Evolutionary conservation across 2,329 filamentous ascomycete genomes (phyloP), one percentile per base, ranked within the genome.

Genomic region (Aureobasidium lini): DNA sequence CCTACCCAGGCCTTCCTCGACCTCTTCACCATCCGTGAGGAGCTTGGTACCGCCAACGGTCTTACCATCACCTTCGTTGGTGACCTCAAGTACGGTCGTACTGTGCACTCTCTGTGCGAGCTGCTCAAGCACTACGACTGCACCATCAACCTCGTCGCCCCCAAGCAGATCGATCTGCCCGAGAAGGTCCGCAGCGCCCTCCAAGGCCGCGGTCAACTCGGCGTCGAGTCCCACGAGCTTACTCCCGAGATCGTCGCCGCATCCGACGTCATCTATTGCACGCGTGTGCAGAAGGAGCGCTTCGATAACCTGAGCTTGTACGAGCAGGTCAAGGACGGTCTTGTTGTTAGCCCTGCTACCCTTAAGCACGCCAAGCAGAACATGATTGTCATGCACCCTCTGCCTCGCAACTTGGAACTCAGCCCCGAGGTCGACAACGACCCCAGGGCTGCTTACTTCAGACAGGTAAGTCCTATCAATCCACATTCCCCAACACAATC

Each of bases 1-100:
- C 94, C 94, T 0, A 99, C 94, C 0, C 94, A 99, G 76, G 94
- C 94, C 0, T 94, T 99, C 82, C 80, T 99, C 23, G 94, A 99
- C 70, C 86, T 99, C 60, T 99, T 96, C 80, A 97, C 94, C 58
- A 99, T 99, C 70, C 90, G 94, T 66, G 94, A 99, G 76, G 94
- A 99, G 75, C 82, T 97, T 8, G 94, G 94, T 64, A 96, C 92
- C 0, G 93, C 97, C 60, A 92, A 93, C 70, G 93, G 93, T 56
- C 80, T 99, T 64, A 97, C 90, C 46, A 95, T 99, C 70, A 99
- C 94, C 53, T 99, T 99, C 74, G 82, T 90, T 46, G 94, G 94
- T 68, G 94, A 99, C 70, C 85, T 99, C 60, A 85, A 88, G 65
- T 95, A 96, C 73, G 94, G 94, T 48, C 88, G 94, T 61, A 90